Evolutionary conservation across 2,329 filamentous ascomycete genomes (phyloP).

Genomic region (Aspergillus sp.): DNA sequence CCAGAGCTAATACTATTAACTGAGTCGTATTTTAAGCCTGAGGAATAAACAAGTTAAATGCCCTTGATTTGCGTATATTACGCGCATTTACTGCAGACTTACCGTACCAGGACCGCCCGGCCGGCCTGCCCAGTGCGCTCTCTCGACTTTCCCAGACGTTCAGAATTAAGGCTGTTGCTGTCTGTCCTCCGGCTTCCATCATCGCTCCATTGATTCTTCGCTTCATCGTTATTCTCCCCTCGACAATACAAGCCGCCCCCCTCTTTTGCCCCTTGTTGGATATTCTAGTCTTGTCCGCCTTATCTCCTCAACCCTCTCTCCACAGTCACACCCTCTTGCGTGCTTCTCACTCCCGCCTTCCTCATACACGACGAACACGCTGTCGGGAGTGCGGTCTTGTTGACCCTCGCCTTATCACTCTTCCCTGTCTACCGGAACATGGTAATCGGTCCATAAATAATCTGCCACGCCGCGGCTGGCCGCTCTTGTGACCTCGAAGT

Average conservation of each 20-base stretch:
- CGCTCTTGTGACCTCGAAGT: slow-evolving; percentile 15
- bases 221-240: neutral
- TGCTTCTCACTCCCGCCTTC: slow-evolving; percentile 2
- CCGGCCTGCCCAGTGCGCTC: neutral
- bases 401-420: slow-evolving; percentile 1
- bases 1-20: neutral
- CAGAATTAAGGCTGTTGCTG: slow-evolving; percentile 1
- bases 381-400: slow-evolving; percentile 8
- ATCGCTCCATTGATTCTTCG: neutral
- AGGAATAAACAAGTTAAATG: neutral
- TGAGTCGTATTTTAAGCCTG: neutral
- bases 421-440: slow-evolving; percentile 20
- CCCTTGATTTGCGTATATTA: neutral
- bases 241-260: neutral
- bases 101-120: neutral
- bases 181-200: neutral
- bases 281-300: neutral
- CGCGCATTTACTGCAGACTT: neutral
- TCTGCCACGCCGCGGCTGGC: slow-evolving; percentile 27
- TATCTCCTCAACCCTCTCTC: neutral
- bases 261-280: neutral
- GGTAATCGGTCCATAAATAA: slow-evolving; percentile 25
- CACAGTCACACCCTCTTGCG: slow-evolving; percentile 6
- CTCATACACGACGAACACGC: slow-evolving; percentile 10
- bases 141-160: neutral